Percentiles rank a stretch among this genome's conserved stretches.
These are phyloP conservation scores for Drechslerella stenobrocha DNA, from an alignment of 2,329 filamentous ascomycete species.

Conservation along the genomic window DNA sequence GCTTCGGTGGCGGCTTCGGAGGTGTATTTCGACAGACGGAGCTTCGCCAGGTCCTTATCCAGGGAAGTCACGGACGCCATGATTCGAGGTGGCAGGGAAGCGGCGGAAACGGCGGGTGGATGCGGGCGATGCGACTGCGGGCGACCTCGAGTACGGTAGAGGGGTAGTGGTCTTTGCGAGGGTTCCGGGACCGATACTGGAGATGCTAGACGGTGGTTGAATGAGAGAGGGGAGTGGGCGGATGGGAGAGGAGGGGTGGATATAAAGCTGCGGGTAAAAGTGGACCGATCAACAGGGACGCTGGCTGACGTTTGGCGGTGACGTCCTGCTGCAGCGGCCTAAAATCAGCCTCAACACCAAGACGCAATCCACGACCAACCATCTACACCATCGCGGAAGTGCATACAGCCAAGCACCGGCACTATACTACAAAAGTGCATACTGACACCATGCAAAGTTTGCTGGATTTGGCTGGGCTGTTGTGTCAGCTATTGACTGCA, in stretches of 20 bases:
- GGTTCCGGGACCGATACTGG: neutral
- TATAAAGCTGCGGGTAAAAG: conserved; percentile 5
- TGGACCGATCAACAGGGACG: conserved; percentile 4
- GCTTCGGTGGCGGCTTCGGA: conserved; percentile 85
- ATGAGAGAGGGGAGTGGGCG: conserved; percentile 1
- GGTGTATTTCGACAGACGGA: conserved; percentile 92
- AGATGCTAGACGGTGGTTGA: conserved; percentile 10
- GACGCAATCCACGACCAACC: too few species aligned
- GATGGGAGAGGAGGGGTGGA: neutral
- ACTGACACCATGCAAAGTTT: too few species aligned
- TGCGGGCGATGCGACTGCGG: conserved; percentile 30
- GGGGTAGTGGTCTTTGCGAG: neutral
- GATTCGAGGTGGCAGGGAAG: conserved; percentile 13
- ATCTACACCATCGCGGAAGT: too few species aligned
- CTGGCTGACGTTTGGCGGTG: neutral
- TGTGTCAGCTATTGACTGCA: too few species aligned
- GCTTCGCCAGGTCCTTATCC: conserved; percentile 89
- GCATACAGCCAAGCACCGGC: too few species aligned
- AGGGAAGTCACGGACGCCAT: conserved; percentile 95
- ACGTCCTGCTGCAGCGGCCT: neutral
- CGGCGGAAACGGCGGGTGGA: conserved; percentile 28
- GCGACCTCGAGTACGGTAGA: neutral
- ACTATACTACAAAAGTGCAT: neutral
- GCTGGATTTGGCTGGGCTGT: too few species aligned
- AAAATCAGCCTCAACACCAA: too few species aligned